Evolutionary conservation across 495 filamentous ascomycete species (phyloP), one percentile per base, ranked within the genome.

Genomic region (Collariella sp.): DNA sequence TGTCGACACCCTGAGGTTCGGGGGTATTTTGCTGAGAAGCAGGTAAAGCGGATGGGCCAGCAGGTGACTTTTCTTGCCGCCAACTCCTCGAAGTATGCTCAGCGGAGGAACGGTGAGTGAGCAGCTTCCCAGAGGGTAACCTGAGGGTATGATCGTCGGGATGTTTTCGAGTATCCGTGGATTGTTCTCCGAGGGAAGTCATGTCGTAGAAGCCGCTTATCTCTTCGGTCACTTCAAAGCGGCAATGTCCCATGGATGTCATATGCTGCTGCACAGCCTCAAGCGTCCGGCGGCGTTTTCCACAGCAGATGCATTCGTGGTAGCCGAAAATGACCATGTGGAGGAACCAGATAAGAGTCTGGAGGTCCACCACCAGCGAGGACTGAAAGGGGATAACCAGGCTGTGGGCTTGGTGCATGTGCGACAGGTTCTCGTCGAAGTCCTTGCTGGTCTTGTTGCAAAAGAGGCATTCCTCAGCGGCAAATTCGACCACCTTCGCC

Each of bases 221-320:
- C 36, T 69, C 68, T 5, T 62, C 55, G 12, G 59, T 56, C 48
- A 70, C 60, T 40, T 70, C 61, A 23, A 72, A 63, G 43, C 52
- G 61, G 41, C 67, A 69, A 40, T 72, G 54, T 60, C 43, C 69
- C 58, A 63, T 70, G 13, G 58, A 59, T 2, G 52, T 52, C 69
- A 72, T 72, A 42, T 72, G 69, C 49, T 68, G 67, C 52, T 70
- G 69, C 18, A 67, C 60, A 19, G 62, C 69, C 54, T 70, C 59
- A 9, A 65, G 58, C 9, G 64, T 66, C 2, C 54, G 33, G 44
- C 64, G 56, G 38, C 62, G 48, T 39, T 57, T 67, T 15, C 64
- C 59, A 38, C 70, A 70, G 29, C 64, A 61, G 53, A 72, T 62
- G 42, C 70, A 72, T 59, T 72, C 70, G 23, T 52, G 62, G 48